Evolutionary conservation across 129 eudicot species (phyloP).

Genomic region (Mikania micrantha): DNA sequence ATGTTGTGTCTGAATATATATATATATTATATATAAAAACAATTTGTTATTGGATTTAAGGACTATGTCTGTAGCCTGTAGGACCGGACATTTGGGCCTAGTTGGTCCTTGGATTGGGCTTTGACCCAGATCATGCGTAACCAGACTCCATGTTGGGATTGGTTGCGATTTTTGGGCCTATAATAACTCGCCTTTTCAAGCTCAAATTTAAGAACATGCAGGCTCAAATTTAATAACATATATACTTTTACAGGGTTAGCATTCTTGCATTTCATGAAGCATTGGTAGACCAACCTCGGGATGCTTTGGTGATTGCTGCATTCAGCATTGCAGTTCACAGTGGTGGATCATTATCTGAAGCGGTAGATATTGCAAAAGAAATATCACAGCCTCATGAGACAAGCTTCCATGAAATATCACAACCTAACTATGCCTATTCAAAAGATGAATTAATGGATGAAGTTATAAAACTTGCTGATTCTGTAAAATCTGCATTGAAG

Average conservation of each 20-base stretch:
- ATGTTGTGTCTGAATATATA: not conserved
- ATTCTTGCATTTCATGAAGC: conserved; percentile 62
- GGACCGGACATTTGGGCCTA: too few relatives aligned
- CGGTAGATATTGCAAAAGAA: conserved; percentile 41
- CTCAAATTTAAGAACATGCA: too few relatives aligned
- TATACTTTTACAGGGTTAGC: conserved; percentile 37
- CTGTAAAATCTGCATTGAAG: conserved; percentile 35
- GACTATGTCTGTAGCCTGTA: too few relatives aligned
- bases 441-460: conserved; percentile 36
- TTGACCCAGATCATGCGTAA: not conserved
- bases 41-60: too few relatives aligned
- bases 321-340: conserved; percentile 51
- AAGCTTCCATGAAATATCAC: conserved; percentile 40
- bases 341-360: conserved; percentile 53
- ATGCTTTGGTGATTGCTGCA: conserved; percentile 52
- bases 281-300: conserved; percentile 45
- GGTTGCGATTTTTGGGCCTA: not conserved
- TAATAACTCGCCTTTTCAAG: not conserved
- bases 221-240: not conserved
- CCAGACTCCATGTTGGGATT: not conserved
- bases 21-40: not conserved
- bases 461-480: conserved; percentile 42
- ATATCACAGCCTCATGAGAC: conserved; percentile 52
- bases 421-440: conserved; percentile 14
- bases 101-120: too few relatives aligned